Evolutionary conservation across 371 early-diverging fungal genomes (phyloP).

Genomic region (Polyrhizophydium stewartii): DNA sequence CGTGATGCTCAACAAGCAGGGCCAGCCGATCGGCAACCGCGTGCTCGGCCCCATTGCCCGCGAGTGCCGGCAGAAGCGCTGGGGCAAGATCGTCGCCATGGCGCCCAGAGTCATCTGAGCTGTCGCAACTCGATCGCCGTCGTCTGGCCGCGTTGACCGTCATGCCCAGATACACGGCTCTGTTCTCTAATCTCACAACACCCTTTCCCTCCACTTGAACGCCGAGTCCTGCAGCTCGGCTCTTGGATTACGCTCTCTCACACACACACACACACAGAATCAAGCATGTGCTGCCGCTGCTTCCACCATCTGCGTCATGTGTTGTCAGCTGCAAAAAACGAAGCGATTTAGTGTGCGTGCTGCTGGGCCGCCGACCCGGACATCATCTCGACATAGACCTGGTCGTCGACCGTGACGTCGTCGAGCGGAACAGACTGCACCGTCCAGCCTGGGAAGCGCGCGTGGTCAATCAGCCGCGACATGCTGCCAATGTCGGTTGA

Average conservation of each 20-base stretch:
- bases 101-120: slow-evolving; percentile 88
- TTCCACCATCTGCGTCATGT: too few relatives aligned
- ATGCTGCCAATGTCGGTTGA: too few relatives aligned
- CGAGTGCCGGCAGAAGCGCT: slow-evolving; percentile 89
- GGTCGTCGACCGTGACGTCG: slow-evolving; percentile 3
- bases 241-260: too few relatives aligned
- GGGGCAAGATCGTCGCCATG: slow-evolving; percentile 91
- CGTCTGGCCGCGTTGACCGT: neutral
- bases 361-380: neutral
- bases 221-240: too few relatives aligned
- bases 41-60: slow-evolving; percentile 87
- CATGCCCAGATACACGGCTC: too few relatives aligned
- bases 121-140: neutral
- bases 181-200: too few relatives aligned
- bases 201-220: too few relatives aligned
- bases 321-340: too few relatives aligned
- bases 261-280: too few relatives aligned
- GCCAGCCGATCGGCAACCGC: slow-evolving; percentile 85
- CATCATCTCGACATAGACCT: neutral
- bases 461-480: neutral
- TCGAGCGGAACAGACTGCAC: neutral
- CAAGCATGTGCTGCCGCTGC: too few relatives aligned
- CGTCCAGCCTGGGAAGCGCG: neutral
- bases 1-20: slow-evolving; percentile 87
- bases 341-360: too few relatives aligned